phyloP scores from a whole-genome alignment of 768 basidiomycete species.

The Polyporus arcularius region DNA sequence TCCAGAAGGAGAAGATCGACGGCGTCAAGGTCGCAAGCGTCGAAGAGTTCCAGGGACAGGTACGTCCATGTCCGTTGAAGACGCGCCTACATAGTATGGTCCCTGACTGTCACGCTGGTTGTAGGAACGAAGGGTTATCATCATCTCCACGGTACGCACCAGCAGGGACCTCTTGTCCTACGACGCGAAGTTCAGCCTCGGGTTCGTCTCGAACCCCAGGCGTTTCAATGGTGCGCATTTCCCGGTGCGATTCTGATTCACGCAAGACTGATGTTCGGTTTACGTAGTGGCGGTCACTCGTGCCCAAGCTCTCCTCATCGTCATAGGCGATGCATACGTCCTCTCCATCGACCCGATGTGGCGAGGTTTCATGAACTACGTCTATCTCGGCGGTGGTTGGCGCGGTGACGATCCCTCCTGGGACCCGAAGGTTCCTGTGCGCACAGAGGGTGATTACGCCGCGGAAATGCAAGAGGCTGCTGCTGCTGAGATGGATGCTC shows the following conservation, averaged over 20 bases:
- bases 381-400: conserved; percentile 54
- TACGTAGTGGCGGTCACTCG: conserved; percentile 63
- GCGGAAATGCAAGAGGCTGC: conserved; percentile 26
- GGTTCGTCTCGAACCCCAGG: conserved; percentile 35
- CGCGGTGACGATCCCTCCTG: conserved; percentile 38
- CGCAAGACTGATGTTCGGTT: not conserved
- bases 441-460: conserved; percentile 42
- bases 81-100: no score
- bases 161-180: conserved; percentile 27
- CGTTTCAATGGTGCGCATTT: conserved; percentile 50
- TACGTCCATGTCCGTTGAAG: conserved; percentile 11
- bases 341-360: conserved; percentile 61
- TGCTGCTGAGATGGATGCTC: conserved; percentile 37
- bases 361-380: conserved; percentile 61
- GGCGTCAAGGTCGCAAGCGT: conserved; percentile 38
- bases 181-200: conserved; percentile 31
- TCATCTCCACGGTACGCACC: conserved; percentile 40
- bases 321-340: conserved; percentile 61
- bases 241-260: not conserved
- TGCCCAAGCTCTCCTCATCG: conserved; percentile 61
- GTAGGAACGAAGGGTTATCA: conserved; percentile 40
- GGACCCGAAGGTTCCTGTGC: conserved; percentile 38
- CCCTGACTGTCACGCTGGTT: not conserved
- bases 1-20: conserved; percentile 21
- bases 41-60: conserved; percentile 45